Base-by-base conservation (phyloP, 352 stramenopile genomes). In the Pythium folliculosum region DNA sequence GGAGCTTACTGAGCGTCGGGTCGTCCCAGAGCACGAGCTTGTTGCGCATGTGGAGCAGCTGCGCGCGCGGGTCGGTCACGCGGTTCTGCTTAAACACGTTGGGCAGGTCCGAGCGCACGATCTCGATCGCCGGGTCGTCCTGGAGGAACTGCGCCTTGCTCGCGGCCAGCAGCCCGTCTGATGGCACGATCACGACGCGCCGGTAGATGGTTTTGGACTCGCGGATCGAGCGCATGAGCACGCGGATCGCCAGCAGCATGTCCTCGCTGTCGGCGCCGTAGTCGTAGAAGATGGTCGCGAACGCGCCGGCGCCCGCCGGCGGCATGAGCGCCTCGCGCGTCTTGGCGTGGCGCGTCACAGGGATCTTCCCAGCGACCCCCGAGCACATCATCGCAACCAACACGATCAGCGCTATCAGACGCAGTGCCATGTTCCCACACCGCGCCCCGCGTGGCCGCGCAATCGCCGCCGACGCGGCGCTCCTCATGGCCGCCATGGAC, bases 1-100 rank as follows among this genome's bases (percentile, higher is more conserved):
- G 81, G 30, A 92, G 71, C 53, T 75, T 69, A 2, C 80, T 80
- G 35, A 94, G 74, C 63, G 76, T 71, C 17, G 85, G 78, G 38
- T 93, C 82, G 64, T 94, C 86, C 86, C 86, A 94, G 43, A 94
- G 79, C 53, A 83, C 84, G 37, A 92, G 69, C 54, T 92, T 94
- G 67, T 94, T 94, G 52, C 84, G 84, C 82, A 91, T 90, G 67
- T 94, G 86, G 67, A 91, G 65, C 61, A 94, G 63, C 65, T 92
- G 86, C 45, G 86, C 85, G 38, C 82, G 77, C 22, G 78, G 71
- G 61, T 94, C 81, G 13, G 73, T 90, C 55, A 91, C 65, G 27
- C 70, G 68, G 72, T 79, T 77, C 65, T 82, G 73, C 47, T 73
- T 66, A 58, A 90, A 93, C 16, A 93, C 83, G 44, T 93, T 93